A percentile compares a stretch with the other conserved stretches of the same genome.
These are phyloP conservation scores for Ogataea salicorniae DNA, from an alignment of 805 yeast species.

Conservation along the genomic window DNA sequence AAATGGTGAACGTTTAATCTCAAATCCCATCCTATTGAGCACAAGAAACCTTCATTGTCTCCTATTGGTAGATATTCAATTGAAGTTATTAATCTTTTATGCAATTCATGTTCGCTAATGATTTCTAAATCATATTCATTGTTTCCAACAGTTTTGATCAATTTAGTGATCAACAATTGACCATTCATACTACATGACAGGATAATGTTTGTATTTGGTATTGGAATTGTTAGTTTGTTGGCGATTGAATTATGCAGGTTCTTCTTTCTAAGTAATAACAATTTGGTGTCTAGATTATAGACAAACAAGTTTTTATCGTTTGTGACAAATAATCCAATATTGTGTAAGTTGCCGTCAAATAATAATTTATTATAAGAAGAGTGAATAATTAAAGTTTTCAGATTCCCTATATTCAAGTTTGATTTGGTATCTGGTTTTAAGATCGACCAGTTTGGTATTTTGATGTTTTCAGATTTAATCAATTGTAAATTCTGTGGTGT, in stretches of 20 bases:
- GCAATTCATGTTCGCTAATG: slow-evolving; percentile 19
- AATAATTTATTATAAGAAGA: slow-evolving; percentile 13
- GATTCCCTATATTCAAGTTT: slow-evolving; percentile 10
- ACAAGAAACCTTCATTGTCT: slow-evolving; percentile 31
- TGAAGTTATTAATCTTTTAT: slow-evolving; percentile 27
- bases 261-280: slow-evolving; percentile 5
- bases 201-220: slow-evolving; percentile 18
- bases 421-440: slow-evolving; percentile 11
- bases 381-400: slow-evolving; percentile 23
- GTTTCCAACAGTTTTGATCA: background rate
- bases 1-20: slow-evolving; percentile 35
- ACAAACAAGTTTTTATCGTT: slow-evolving; percentile 24
- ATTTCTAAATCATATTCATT: slow-evolving; percentile 4
- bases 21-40: slow-evolving; percentile 60
- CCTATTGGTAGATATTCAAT: slow-evolving; percentile 13
- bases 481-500: slow-evolving; percentile 22
- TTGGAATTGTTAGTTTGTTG: slow-evolving; percentile 18
- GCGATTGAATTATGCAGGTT: slow-evolving; percentile 17
- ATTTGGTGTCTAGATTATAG: slow-evolving; percentile 19
- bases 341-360: background rate
- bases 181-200: slow-evolving; percentile 33
- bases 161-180: slow-evolving; percentile 10
- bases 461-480: slow-evolving; percentile 14
- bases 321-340: slow-evolving; percentile 24
- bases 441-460: slow-evolving; percentile 25